These are phyloP conservation scores for Pythium pectinolyticum DNA, from an alignment of 352 stramenopile genomes.

Conservation along the genomic window DNA sequence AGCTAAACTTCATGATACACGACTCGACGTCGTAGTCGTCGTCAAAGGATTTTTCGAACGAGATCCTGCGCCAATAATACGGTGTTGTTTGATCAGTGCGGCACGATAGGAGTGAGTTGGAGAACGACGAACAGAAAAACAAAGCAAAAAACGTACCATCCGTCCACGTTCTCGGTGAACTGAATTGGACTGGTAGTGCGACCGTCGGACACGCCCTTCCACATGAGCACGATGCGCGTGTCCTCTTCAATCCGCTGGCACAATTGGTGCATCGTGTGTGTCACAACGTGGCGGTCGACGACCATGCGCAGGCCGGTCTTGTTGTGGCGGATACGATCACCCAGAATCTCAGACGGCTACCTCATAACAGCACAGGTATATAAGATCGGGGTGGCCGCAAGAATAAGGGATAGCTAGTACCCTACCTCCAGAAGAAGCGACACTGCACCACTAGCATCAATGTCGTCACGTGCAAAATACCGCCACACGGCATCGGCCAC, in stretches of 20 bases:
- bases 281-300: not conserved
- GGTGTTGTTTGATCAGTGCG: too few relatives aligned
- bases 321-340: slow-evolving; percentile 11
- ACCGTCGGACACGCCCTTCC: slow-evolving; percentile 16
- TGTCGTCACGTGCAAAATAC: slow-evolving; percentile 2
- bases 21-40: not conserved
- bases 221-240: slow-evolving; percentile 15
- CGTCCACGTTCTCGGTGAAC: slow-evolving; percentile 12
- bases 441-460: not conserved
- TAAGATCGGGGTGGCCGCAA: not conserved
- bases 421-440: slow-evolving; percentile 4
- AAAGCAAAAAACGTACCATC: slow-evolving; percentile 20
- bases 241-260: slow-evolving; percentile 16
- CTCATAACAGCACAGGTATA: not conserved
- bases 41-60: slow-evolving; percentile 13
- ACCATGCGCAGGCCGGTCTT: not conserved
- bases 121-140: too few relatives aligned
- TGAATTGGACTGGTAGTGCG: not conserved
- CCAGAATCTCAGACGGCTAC: slow-evolving; percentile 10
- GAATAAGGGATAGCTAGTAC: too few relatives aligned
- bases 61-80: too few relatives aligned
- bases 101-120: too few relatives aligned
- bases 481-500: slow-evolving; percentile 21
- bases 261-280: slow-evolving; percentile 4
- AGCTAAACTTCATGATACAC: slow-evolving; percentile 20